phyloP scores from a whole-genome alignment of 768 basidiomycete genomes.

The Lactarius hatsudake region DNA sequence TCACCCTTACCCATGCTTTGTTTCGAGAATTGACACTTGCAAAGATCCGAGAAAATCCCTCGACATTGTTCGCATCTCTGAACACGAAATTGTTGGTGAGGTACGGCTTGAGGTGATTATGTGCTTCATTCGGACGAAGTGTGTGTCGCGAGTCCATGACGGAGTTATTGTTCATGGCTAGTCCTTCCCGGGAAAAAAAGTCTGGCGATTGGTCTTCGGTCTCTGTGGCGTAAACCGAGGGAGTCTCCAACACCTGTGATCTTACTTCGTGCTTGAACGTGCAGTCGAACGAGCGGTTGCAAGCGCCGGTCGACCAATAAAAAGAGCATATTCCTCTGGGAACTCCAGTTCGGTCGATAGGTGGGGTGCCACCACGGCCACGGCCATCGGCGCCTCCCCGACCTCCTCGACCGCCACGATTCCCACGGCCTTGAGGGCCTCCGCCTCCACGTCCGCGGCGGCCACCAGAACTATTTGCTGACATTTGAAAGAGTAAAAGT shows the following conservation, averaged over 20 bases:
- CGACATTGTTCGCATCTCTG: conserved; percentile 26
- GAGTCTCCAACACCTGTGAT: neutral
- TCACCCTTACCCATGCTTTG: conserved; percentile 29
- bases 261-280: conserved; percentile 30
- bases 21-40: conserved; percentile 31
- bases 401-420: conserved; percentile 23
- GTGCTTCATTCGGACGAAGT: conserved; percentile 30
- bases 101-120: conserved; percentile 32
- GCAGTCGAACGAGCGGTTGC: conserved; percentile 32
- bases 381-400: conserved; percentile 22
- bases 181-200: conserved; percentile 29
- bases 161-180: conserved; percentile 27
- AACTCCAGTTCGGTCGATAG: conserved; percentile 7
- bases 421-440: neutral
- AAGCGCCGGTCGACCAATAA: conserved; percentile 34
- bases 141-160: conserved; percentile 12
- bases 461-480: conserved; percentile 1
- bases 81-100: conserved; percentile 30
- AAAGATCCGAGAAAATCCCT: conserved; percentile 31
- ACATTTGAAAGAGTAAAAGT: conserved; percentile 4
- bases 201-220: conserved; percentile 19
- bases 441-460: conserved; percentile 7
- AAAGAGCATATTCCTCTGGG: conserved; percentile 32
- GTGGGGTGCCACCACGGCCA: conserved; percentile 5
- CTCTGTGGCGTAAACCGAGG: neutral